These are phyloP conservation scores for Symmetrospora coprosmae DNA, from an alignment of 768 basidiomycete species.

Conservation along the genomic window DNA sequence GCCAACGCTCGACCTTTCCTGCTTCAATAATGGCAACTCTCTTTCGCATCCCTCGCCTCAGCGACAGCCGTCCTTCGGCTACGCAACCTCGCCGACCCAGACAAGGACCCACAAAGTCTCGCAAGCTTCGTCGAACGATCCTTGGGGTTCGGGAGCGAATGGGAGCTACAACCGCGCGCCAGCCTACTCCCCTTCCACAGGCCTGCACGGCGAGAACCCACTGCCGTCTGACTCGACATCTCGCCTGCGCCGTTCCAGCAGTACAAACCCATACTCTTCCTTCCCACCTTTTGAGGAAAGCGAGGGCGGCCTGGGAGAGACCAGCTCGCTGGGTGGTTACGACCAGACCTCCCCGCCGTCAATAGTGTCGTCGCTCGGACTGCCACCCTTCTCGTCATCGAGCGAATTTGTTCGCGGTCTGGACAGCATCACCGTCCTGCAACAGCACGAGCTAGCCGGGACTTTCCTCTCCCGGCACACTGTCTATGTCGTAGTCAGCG, in stretches of 20 bases:
- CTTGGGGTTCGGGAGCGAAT: too few species aligned
- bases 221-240: too few species aligned
- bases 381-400: not conserved
- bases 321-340: too few species aligned
- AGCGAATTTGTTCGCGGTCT: not conserved
- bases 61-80: not conserved
- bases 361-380: not conserved
- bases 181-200: not conserved
- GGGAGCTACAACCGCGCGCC: not conserved
- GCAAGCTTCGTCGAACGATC: not conserved
- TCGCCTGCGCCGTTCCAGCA: not conserved
- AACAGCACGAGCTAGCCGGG: not conserved
- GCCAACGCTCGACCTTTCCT: not conserved
- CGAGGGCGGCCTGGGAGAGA: too few species aligned
- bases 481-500: not conserved
- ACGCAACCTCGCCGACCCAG: not conserved
- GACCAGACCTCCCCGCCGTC: too few species aligned
- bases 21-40: too few species aligned
- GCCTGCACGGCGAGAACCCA: not conserved
- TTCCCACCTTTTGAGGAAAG: not conserved
- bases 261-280: not conserved
- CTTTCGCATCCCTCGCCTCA: too few species aligned
- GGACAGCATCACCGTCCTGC: not conserved
- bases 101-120: not conserved
- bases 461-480: conserved; percentile 10